Conservation (phyloP, 129 eudicot species). For the Pseudognaphalium luteoalbum region DNA sequence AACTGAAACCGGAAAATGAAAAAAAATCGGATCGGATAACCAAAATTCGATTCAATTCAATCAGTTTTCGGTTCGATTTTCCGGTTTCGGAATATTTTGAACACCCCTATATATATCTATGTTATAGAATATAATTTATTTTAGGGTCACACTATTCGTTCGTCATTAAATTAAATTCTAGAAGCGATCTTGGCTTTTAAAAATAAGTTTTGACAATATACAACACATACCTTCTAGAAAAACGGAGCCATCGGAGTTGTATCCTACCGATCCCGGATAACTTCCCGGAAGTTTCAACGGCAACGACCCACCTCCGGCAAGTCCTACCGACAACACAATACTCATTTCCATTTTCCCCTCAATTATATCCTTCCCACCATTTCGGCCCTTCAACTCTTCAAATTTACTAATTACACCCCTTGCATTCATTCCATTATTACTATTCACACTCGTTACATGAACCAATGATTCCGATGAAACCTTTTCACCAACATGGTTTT, state of each 20-base stretch:
- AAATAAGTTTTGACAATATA: constrained; percentile 20
- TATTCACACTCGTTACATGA: constrained; percentile 39
- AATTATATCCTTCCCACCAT: constrained; percentile 35
- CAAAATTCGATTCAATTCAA: too few species aligned
- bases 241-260: constrained; percentile 80
- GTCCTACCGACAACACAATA: constrained; percentile 59
- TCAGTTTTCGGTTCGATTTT: too few species aligned
- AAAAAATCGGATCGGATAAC: too few species aligned
- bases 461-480: constrained; percentile 43
- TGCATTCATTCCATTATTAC: constrained; percentile 20
- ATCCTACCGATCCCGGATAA: constrained; percentile 77
- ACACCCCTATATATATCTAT: too few species aligned
- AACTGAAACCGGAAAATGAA: too few species aligned
- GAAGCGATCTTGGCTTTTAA: constrained; percentile 21
- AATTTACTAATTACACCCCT: constrained; percentile 26
- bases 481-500: constrained; percentile 41
- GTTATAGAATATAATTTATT: too few species aligned
- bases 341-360: constrained; percentile 36
- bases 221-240: constrained; percentile 68
- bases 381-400: constrained; percentile 39
- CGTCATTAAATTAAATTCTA: constrained; percentile 25
- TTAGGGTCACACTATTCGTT: neutral
- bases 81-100: too few species aligned
- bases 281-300: constrained; percentile 74
- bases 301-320: constrained; percentile 52